phyloP scores from a whole-genome alignment of 768 basidiomycete genomes.

The Tubosaeta sp. region DNA sequence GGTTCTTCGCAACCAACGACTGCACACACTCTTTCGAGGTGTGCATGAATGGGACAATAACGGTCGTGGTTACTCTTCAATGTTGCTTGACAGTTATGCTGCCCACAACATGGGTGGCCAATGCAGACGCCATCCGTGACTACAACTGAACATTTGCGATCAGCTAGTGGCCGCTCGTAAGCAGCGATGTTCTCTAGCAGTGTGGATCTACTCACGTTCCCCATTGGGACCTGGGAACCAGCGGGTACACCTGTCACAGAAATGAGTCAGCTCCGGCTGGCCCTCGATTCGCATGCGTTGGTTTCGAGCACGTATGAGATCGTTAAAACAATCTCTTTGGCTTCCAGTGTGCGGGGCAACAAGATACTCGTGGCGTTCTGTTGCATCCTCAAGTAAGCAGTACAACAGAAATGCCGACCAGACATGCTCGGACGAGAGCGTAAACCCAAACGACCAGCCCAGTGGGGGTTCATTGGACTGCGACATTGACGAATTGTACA shows the following conservation, averaged over 20 bases:
- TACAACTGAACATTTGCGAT: not conserved
- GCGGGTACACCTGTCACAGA: not conserved
- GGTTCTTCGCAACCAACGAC: not conserved
- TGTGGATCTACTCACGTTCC: not conserved
- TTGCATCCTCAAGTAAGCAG: slow-evolving; percentile 4
- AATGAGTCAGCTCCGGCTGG: not conserved
- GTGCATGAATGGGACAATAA: not conserved
- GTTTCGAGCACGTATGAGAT: not conserved
- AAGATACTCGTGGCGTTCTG: not conserved
- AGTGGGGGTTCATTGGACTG: not conserved
- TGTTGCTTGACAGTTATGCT: not conserved
- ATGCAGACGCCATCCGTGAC: slow-evolving; percentile 1
- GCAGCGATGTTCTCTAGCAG: too few species aligned
- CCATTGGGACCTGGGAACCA: not conserved
- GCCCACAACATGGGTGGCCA: slow-evolving; percentile 1
- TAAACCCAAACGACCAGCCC: not conserved
- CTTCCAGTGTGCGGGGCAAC: not conserved
- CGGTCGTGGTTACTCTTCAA: not conserved
- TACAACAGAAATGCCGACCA: not conserved
- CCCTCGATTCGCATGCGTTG: not conserved
- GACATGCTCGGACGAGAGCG: not conserved
- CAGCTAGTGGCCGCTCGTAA: too few species aligned
- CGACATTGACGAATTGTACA: not conserved
- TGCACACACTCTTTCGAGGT: not conserved
- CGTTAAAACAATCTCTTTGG: not conserved